phyloP scores from a whole-genome alignment of 2,329 filamentous ascomycete genomes.

The Colletotrichum somersetense region DNA sequence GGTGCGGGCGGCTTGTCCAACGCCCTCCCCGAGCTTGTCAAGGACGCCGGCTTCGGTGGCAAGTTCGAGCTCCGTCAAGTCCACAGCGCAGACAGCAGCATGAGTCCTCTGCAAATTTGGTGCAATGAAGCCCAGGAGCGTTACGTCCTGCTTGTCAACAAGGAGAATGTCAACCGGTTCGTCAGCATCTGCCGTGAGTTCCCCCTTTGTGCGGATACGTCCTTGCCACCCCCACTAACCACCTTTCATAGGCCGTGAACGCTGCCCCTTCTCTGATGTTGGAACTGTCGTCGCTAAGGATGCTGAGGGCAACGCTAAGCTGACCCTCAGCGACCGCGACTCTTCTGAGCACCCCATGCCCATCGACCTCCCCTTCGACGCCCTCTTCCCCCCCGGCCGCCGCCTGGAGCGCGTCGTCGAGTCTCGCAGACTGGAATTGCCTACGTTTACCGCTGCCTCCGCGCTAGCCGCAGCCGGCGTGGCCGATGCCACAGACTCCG shows the following conservation, averaged over 20 bases:
- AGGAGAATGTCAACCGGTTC: conserved; percentile 83
- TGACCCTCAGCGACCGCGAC: conserved; percentile 86
- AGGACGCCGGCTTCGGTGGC: conserved; percentile 91
- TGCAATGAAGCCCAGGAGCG: conserved; percentile 97
- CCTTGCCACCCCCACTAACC: conserved; percentile 24
- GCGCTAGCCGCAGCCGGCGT: conserved; percentile 76
- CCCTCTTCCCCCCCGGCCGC: conserved; percentile 89
- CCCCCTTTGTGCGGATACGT: neutral
- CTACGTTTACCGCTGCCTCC: conserved; percentile 76
- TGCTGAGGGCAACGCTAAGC: conserved; percentile 73
- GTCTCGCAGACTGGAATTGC: conserved; percentile 75
- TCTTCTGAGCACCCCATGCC: conserved; percentile 80
- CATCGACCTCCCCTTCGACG: conserved; percentile 90
- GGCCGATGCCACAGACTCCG: conserved; percentile 60
- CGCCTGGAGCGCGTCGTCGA: conserved; percentile 82
- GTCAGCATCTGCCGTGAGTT: conserved; percentile 70
- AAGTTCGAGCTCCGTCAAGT: conserved; percentile 95
- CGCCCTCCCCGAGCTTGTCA: conserved; percentile 84
- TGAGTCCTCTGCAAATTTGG: conserved; percentile 98
- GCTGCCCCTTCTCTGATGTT: conserved; percentile 93
- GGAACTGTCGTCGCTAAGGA: conserved; percentile 77
- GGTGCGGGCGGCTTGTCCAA: conserved; percentile 87
- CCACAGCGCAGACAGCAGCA: conserved; percentile 88
- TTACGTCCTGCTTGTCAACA: conserved; percentile 91
- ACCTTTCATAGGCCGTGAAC: conserved; percentile 74